These are phyloP conservation scores for Bretschneidera sinensis DNA, from an alignment of 345 rosid species.

Conservation along the genomic window DNA sequence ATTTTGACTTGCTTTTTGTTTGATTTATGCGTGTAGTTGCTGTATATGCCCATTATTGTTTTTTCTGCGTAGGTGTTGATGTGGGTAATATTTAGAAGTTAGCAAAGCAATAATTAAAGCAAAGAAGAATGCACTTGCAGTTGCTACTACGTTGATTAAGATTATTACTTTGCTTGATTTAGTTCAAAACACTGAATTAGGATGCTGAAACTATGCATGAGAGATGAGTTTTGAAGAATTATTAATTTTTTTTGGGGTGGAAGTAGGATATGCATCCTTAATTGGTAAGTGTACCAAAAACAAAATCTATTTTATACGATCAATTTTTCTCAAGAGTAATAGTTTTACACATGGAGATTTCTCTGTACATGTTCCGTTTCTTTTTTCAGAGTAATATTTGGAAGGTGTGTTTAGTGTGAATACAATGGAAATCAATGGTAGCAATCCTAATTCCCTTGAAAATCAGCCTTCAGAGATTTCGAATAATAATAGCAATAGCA, in stretches of 20 bases:
- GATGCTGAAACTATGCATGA: too few relatives aligned
- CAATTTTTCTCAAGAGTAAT: too few relatives aligned
- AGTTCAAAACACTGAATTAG: not conserved
- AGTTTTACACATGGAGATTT: not conserved
- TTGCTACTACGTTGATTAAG: not conserved
- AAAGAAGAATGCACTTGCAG: not conserved
- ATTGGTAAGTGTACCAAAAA: too few relatives aligned
- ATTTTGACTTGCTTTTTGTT: not conserved
- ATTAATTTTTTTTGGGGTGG: too few relatives aligned
- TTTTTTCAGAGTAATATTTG: conserved; percentile 5
- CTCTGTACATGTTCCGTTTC: not conserved
- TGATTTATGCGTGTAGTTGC: too few relatives aligned
- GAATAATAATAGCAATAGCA: not conserved
- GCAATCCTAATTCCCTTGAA: conserved; percentile 17
- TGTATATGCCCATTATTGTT: too few relatives aligned
- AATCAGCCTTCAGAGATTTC: conserved; percentile 5
- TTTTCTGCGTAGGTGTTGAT: too few relatives aligned
- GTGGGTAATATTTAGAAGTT: not conserved
- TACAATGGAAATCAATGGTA: conserved; percentile 17
- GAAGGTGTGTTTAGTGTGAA: not conserved
- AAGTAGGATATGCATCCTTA: too few relatives aligned
- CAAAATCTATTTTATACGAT: too few relatives aligned
- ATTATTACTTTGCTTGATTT: not conserved
- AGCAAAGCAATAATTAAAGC: not conserved
- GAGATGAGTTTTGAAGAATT: not conserved